These are phyloP conservation scores for Rhizopus arrhizus DNA, from an alignment of 371 early-diverging fungal genomes.

Conservation along the genomic window DNA sequence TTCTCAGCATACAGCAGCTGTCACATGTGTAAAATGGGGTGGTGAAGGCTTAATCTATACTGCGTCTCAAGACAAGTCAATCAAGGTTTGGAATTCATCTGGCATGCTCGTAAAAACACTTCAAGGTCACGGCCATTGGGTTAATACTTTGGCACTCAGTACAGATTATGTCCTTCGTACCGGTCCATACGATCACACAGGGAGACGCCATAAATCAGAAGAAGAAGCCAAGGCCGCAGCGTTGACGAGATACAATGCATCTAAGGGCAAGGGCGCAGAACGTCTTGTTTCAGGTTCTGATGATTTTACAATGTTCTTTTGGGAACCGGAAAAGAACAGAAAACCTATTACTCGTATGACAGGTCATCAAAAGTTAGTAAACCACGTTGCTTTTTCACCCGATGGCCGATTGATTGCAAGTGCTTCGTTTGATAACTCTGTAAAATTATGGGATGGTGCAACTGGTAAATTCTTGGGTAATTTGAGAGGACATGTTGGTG, in stretches of 20 bases:
- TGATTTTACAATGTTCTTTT: conserved; percentile 95
- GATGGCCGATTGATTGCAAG: conserved; percentile 92
- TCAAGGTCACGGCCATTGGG: conserved; percentile 89
- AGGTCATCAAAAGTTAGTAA: conserved; percentile 94
- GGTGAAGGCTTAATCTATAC: conserved; percentile 93
- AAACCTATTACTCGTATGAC: conserved; percentile 90
- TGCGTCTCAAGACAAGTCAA: conserved; percentile 89
- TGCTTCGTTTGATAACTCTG: conserved; percentile 97
- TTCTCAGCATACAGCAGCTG: conserved; percentile 88
- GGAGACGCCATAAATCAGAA: conserved; percentile 56
- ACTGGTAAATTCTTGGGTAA: conserved; percentile 93
- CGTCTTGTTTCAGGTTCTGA: conserved; percentile 92
- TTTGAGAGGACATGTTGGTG: conserved; percentile 91
- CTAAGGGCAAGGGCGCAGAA: conserved; percentile 72
- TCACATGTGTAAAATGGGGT: conserved; percentile 94
- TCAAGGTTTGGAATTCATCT: conserved; percentile 91
- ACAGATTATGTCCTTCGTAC: conserved; percentile 90
- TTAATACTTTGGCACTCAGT: conserved; percentile 89
- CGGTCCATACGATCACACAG: conserved; percentile 89
- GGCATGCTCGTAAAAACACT: conserved; percentile 86
- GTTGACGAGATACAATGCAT: conserved; percentile 75
- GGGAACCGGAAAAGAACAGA: conserved; percentile 84
- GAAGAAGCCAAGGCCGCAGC: conserved; percentile 80
- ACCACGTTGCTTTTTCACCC: conserved; percentile 91
- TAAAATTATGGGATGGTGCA: conserved; percentile 95